Conservation (phyloP, 2,329 filamentous ascomycete species). For the Fusarium drepaniforme region DNA sequence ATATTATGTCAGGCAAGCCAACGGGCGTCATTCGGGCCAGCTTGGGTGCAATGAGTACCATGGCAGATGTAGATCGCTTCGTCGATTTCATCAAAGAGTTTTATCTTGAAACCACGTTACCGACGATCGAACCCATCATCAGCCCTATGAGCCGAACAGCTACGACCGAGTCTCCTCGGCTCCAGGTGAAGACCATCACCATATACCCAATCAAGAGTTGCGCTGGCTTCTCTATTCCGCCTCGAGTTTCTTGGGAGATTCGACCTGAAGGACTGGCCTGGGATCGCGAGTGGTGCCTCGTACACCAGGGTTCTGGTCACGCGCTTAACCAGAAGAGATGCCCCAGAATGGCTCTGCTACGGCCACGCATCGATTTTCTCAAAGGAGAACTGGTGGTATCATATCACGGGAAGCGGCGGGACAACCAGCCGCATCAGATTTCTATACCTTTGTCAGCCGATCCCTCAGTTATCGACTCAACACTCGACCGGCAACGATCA, state of each 20-base stretch:
- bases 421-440: conserved; percentile 52
- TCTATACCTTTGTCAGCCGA: conserved; percentile 76
- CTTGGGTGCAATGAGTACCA: conserved; percentile 89
- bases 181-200: conserved; percentile 71
- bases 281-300: conserved; percentile 96
- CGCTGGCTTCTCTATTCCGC: conserved; percentile 79
- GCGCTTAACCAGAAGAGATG: conserved; percentile 91
- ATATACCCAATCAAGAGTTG: conserved; percentile 98
- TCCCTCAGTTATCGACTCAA: conserved; percentile 65
- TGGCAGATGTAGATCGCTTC: conserved; percentile 79
- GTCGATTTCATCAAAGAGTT: conserved; percentile 79
- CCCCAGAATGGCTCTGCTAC: conserved; percentile 87
- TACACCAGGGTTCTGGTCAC: conserved; percentile 87
- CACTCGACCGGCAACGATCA: conserved; percentile 62
- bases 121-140: not conserved
- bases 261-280: conserved; percentile 86
- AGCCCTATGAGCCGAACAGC: not conserved
- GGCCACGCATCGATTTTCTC: conserved; percentile 79
- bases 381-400: conserved; percentile 73
- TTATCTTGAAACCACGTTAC: conserved; percentile 32
- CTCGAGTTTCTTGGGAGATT: conserved; percentile 77
- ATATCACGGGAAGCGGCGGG: conserved; percentile 53
- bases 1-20: conserved; percentile 85
- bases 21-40: conserved; percentile 90
- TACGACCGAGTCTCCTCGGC: not conserved